phyloP scores from a whole-genome alignment of 306 rosid genomes.

The Dalbergia cochinchinensis region DNA sequence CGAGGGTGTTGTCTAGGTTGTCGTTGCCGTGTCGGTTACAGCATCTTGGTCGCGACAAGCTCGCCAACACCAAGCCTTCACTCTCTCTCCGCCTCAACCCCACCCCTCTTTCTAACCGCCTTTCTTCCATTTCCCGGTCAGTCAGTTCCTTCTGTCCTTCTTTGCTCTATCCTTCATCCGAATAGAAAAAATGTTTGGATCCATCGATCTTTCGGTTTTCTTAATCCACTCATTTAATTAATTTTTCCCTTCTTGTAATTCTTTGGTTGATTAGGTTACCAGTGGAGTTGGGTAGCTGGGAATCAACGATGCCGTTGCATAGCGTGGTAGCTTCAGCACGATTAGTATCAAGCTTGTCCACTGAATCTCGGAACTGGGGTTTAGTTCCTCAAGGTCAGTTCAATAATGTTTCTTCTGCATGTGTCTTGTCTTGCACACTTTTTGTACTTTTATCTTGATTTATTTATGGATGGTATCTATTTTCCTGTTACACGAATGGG shows the following conservation, averaged over 20 bases:
- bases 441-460: slow-evolving; percentile 2
- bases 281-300: no score
- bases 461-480: not conserved
- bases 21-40: slow-evolving; percentile 55
- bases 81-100: no score
- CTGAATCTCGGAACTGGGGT: slow-evolving; percentile 73
- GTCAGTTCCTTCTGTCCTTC: not conserved
- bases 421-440: not conserved
- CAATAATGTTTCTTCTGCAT: not conserved
- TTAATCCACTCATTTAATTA: not conserved
- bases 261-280: no score
- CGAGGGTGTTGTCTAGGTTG: slow-evolving; percentile 62
- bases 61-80: no score
- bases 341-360: slow-evolving; percentile 72
- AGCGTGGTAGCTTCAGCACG: no score
- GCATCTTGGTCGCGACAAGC: no score
- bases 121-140: slow-evolving; percentile 69
- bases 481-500: not conserved
- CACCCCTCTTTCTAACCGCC: not conserved
- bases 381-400: slow-evolving; percentile 90
- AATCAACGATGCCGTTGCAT: no score
- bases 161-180: not conserved
- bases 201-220: not conserved
- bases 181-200: not conserved
- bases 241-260: not conserved